Evolutionary conservation across 768 basidiomycete genomes (phyloP).

Genomic region (Boletus reticulatus): DNA sequence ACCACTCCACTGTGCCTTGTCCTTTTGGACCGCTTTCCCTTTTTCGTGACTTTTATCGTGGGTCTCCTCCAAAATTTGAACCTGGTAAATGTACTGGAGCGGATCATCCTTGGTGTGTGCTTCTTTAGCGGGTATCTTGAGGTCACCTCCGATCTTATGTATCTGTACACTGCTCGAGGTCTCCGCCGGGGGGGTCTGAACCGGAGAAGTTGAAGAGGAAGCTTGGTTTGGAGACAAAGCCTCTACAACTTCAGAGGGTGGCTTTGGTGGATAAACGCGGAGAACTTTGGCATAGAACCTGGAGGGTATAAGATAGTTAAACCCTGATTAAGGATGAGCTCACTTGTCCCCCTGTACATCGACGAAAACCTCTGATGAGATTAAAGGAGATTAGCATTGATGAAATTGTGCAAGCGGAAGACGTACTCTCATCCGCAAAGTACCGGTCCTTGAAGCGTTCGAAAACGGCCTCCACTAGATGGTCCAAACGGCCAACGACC

Average conservation of each 20-base stretch:
- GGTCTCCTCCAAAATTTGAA: slow-evolving; percentile 79
- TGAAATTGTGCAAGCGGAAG: slow-evolving; percentile 3
- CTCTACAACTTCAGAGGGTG: slow-evolving; percentile 39
- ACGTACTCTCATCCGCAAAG: slow-evolving; percentile 87
- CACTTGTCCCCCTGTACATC: slow-evolving; percentile 88
- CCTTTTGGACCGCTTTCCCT: slow-evolving; percentile 52
- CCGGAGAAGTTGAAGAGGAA: slow-evolving; percentile 47
- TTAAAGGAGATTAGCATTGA: slow-evolving; percentile 17
- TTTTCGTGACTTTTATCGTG: slow-evolving; percentile 67
- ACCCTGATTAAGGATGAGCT: slow-evolving; percentile 20
- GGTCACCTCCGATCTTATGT: slow-evolving; percentile 77
- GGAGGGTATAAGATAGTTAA: slow-evolving; percentile 16
- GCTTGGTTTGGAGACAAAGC: slow-evolving; percentile 28
- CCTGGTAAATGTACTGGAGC: slow-evolving; percentile 80
- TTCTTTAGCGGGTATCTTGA: slow-evolving; percentile 72
- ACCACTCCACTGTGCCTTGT: slow-evolving; percentile 65
- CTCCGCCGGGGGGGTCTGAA: slow-evolving; percentile 40
- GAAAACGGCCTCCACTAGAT: slow-evolving; percentile 90
- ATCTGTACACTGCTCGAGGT: slow-evolving; percentile 48
- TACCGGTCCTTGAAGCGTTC: slow-evolving; percentile 97
- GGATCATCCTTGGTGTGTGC: slow-evolving; percentile 75
- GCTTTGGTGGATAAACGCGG: slow-evolving; percentile 70
- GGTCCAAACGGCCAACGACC: slow-evolving; percentile 95
- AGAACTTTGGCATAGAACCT: slow-evolving; percentile 84
- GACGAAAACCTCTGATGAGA: slow-evolving; percentile 71